Base-by-base conservation (phyloP, 31 red algal genomes). In the Odonthalia washingtoniensis region DNA sequence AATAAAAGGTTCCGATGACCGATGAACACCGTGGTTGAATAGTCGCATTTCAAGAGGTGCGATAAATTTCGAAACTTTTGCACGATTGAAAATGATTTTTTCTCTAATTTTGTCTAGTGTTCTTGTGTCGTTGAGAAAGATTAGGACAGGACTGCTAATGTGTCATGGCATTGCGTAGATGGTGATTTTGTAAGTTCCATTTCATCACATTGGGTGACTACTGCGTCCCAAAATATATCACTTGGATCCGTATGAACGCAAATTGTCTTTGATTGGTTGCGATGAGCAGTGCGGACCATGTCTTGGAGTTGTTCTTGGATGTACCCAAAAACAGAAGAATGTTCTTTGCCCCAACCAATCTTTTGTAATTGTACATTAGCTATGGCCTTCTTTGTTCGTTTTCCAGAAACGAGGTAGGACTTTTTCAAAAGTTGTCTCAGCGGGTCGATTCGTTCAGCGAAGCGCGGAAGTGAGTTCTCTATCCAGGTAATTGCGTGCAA, bases 1-100 rank as follows among this genome's bases (percentile, higher is more conserved):
- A 86, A 86, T 3, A 86, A 24, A 21, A 86, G 2, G 30, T 86
- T 86, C 21, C 83, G 49, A 57, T 57, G 49, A 57, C 21, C 49
- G 21, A 57, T 57, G 21, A 21, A 57, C 49, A 57, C 21, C 40
- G 6, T 86, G 68, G 49, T 33, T 3, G 36, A 24, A 1, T 40
- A 28, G 3, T 30, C 42, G 70, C 38, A 44, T 2, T 62, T 35
- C n/a, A 86, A 32, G 4, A 63, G n/a, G 36, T 86, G 75, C 16
- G 57, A 33, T 1, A 86, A 46, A 33, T 44, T 37, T 1, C 62
- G 62, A n/a, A 75, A 76, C 0, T 65, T 75, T 45, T 39, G 4
- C 0, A 76, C 35, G 2, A 86, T 64, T 0, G 83, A 28, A 65
- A 64, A 86, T 4, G 35, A 65, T 44, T 86, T 69, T 31, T 64